phyloP scores from a whole-genome alignment of 75 land plant genomes.

The Cunninghamia lanceolata region DNA sequence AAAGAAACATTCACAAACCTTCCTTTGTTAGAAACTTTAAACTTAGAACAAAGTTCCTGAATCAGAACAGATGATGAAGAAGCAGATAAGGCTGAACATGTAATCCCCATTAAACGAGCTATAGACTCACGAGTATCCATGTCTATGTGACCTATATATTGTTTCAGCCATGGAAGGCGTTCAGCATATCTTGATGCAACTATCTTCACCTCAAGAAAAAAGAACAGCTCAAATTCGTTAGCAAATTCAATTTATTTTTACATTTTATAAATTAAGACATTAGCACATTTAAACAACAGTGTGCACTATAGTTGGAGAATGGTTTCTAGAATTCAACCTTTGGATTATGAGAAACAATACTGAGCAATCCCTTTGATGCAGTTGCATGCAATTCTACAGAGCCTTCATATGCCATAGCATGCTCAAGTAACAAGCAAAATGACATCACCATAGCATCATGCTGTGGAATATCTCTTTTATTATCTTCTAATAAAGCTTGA shows the following conservation, averaged over 20 bases:
- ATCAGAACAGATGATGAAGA: constrained; percentile 45
- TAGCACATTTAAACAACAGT: not conserved
- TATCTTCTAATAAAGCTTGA: constrained; percentile 10
- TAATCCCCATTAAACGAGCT: constrained; percentile 77
- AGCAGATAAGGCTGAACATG: constrained; percentile 50
- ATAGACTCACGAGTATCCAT: constrained; percentile 76
- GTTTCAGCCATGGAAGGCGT: constrained; percentile 71
- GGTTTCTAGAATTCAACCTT: constrained; percentile 45
- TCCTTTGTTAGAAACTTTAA: constrained; percentile 32
- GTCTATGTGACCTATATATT: constrained; percentile 75
- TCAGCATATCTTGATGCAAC: constrained; percentile 62
- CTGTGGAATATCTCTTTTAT: constrained; percentile 9
- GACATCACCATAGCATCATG: constrained; percentile 27
- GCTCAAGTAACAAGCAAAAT: constrained; percentile 70
- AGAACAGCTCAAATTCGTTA: not conserved
- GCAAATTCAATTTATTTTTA: not conserved
- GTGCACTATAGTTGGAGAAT: not conserved
- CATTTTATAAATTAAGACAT: not conserved
- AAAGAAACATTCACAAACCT: constrained; percentile 31
- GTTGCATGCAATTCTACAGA: constrained; percentile 84
- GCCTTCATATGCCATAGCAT: constrained; percentile 94
- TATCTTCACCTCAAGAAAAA: constrained; percentile 30
- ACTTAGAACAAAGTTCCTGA: constrained; percentile 35
- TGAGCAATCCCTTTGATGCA: constrained; percentile 69
- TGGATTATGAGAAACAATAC: constrained; percentile 56